Base-by-base conservation (phyloP, 768 basidiomycete species). In the Trametes cinnabarina region DNA sequence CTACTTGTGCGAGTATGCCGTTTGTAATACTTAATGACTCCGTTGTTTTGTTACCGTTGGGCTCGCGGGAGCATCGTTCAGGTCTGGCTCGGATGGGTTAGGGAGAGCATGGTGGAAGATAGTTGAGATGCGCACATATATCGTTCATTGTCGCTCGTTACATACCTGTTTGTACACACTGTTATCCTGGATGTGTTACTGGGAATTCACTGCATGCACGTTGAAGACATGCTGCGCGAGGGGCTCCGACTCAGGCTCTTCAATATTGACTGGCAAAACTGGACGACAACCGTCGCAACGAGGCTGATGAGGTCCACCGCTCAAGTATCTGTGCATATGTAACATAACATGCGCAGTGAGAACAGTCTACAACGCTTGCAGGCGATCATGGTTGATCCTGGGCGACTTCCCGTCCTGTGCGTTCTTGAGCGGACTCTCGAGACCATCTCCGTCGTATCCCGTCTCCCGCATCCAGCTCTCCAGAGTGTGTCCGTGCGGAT, bases 381-480 rank as follows among this genome's bases (percentile, higher is more conserved):
- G 14, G 19, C 26, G 41, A 5, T 44, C 30, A 3, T 20, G 10
- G 17, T 53, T n/a, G 10, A 53, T 20, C 1, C 28, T 26, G 20
- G 42, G 42, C 3, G 10, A 30, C 32, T 53, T 53, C n/a, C 42
- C 52, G 42, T 53, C 52, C 42, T 44, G 28, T 14, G 30, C 30
- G 19, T 53, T 53, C 52, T 53, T 53, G 30, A 53, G 42, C 42
- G 43, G 20, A 19, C 7, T 17, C 14, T 42, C n/a, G 25, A 9
- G n/a, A 6, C 32, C 2, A 10, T 55, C 30, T n/a, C 53, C 53
- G 5, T 15, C 49, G 47, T 77, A 78, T 4, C 63, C 63, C 2
- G 58, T 70, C 60, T 69, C 64, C 61, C 69, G 67, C 70, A 78
- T 77, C 78, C 77, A 79, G 30, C 58, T 70, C 63, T 76, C 76